Evolutionary conservation across 202 grass and related monocot species (phyloP), one percentile per base, ranked within the genome.

Genomic region (Carex sylvatica): DNA sequence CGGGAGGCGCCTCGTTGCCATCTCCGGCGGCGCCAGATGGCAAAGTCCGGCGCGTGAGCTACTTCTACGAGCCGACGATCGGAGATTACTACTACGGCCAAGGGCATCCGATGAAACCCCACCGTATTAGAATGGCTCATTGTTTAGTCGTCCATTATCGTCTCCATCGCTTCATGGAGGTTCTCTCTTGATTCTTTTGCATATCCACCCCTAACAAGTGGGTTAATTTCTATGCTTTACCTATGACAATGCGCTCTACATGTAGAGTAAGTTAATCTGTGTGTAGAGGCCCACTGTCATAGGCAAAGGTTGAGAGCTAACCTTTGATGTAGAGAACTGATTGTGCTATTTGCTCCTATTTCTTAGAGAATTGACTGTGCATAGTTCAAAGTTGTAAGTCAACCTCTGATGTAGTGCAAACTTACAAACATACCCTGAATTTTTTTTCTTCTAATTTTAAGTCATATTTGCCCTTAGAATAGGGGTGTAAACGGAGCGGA

Each of bases 11-110:
- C 70, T 98, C 92, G 77, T 85, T 95, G 80, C 84, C 89, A 47
- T 87, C 94, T 6, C 52, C 89, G 61, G 89, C 89, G 40, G 60
- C 87, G 52, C 9, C 74, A 53, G 91, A 93, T 52, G 84, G n/a
- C 1, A 75, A 26, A 46, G 88, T 85, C 66, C 91, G 95, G 15
- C 89, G 91, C 6, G 95, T 98, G 52, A 98, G 95, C 89, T 98
- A 98, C 83, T 98, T 98, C 92, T 98, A 98, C 86, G 95, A 98
- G 89, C 92, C 95, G 28, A 89, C 86, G n/a, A 98, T 98, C 80
- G 95, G 92, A 5, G 92, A 98, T 84, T 98, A 98, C 87, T 98
- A 98, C 92, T 98, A 98, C 88, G 95, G 95, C 61, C 95, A 98
- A 87, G 95, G 95, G 6, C 95, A 98, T 87, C 95, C 95, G 65